These are phyloP conservation scores for Apiospora malaysiana DNA, from an alignment of 2,329 filamentous ascomycete species.

Conservation along the genomic window DNA sequence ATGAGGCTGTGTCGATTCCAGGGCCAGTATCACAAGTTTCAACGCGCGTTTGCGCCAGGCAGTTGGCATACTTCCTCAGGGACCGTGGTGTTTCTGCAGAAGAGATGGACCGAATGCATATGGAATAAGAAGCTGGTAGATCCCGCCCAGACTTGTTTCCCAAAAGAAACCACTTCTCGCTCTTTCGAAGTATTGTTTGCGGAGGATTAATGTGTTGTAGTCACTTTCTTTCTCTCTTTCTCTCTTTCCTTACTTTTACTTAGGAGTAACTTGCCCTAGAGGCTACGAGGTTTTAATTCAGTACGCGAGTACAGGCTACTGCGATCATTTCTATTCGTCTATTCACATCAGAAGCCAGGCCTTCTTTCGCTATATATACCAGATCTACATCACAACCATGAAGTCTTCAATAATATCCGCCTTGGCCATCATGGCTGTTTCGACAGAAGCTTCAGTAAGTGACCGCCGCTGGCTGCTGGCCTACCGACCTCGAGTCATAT, in stretches of 20 bases:
- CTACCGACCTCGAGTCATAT: not conserved
- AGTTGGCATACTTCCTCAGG: not conserved
- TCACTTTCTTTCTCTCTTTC: not conserved
- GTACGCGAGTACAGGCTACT: constrained; percentile 8
- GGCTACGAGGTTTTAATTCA: not conserved
- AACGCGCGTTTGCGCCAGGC: constrained; percentile 15
- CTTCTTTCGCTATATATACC: constrained; percentile 6
- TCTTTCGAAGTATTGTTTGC: not conserved
- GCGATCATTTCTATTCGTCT: not conserved
- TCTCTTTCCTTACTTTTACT: not conserved
- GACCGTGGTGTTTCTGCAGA: not conserved
- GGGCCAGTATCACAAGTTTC: not conserved
- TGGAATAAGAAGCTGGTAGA: constrained; percentile 9
- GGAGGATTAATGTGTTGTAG: constrained; percentile 2
- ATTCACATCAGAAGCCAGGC: not conserved
- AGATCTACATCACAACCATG: constrained; percentile 12
- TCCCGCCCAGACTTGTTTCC: not conserved
- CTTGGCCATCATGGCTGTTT: constrained; percentile 7
- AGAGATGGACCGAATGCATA: constrained; percentile 3
- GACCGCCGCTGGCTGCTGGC: not conserved
- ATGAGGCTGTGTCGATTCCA: constrained; percentile 5
- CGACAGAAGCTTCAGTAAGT: constrained; percentile 10
- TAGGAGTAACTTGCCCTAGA: constrained; percentile 11
- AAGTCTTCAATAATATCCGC: constrained; percentile 14
- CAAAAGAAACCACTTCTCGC: not conserved